Conservation (phyloP, 805 yeast species). For the Ogataea thermomethanolica region DNA sequence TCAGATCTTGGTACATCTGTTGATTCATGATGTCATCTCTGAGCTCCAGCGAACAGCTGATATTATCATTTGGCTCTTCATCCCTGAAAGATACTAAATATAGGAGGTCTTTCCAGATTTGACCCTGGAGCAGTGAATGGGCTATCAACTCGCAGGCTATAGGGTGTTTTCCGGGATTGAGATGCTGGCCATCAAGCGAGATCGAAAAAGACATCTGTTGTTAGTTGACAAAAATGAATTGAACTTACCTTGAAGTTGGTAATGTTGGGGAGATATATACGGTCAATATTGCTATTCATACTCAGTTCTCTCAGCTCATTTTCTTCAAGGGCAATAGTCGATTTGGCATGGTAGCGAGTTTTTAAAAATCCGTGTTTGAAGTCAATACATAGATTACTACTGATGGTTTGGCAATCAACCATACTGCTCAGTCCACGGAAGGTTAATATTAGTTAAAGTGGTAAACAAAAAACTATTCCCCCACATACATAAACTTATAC, state of each 20-base stretch:
- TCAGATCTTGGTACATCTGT: slow-evolving; percentile 17
- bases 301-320: neutral
- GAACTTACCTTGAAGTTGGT: slow-evolving; percentile 7
- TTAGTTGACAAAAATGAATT: neutral
- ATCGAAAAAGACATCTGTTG: slow-evolving; percentile 9
- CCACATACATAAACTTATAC: neutral
- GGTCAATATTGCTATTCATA: neutral
- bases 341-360: neutral
- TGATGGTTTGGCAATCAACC: too few species aligned
- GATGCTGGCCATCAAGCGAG: slow-evolving; percentile 8
- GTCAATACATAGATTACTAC: neutral
- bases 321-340: neutral
- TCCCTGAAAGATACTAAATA: slow-evolving; percentile 7
- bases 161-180: slow-evolving; percentile 12
- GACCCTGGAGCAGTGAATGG: slow-evolving; percentile 16
- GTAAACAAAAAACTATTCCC: slow-evolving; percentile 4
- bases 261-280: slow-evolving; percentile 10
- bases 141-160: slow-evolving; percentile 18
- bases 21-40: slow-evolving; percentile 13
- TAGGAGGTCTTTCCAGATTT: slow-evolving; percentile 14
- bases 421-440: too few species aligned
- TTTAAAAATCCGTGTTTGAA: slow-evolving; percentile 1
- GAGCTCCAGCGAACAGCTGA: slow-evolving; percentile 11
- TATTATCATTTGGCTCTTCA: neutral
- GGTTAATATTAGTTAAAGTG: neutral